These are phyloP conservation scores for Gliomastix tumulicola DNA, from an alignment of 2,329 filamentous ascomycete species.

Conservation along the genomic window DNA sequence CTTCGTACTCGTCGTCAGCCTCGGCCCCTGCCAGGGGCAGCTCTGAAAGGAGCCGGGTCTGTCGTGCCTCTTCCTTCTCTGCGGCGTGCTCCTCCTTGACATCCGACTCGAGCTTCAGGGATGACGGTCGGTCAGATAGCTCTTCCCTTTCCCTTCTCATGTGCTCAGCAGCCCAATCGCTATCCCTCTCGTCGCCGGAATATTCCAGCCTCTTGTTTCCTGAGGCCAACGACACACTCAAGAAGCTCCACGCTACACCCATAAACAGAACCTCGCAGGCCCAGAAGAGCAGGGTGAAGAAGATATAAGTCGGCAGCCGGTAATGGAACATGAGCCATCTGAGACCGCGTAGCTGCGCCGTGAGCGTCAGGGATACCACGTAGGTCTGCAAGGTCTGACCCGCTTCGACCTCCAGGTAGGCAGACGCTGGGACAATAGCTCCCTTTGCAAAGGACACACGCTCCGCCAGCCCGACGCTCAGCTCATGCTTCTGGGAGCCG, in stretches of 20 bases:
- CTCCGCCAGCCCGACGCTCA: constrained; percentile 70
- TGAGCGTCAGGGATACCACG: constrained; percentile 57
- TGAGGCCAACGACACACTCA: constrained; percentile 21
- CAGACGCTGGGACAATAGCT: constrained; percentile 32
- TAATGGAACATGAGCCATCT: constrained; percentile 85
- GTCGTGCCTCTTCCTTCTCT: constrained; percentile 12
- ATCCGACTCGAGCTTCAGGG: constrained; percentile 30
- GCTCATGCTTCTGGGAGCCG: constrained; percentile 51
- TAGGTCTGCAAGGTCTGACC: constrained; percentile 72
- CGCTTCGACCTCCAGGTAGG: constrained; percentile 61
- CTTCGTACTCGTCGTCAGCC: constrained; percentile 37
- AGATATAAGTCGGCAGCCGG: constrained; percentile 59
- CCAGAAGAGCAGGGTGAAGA: constrained; percentile 73
- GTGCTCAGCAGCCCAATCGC: constrained; percentile 10
- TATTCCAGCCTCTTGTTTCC: constrained; percentile 4
- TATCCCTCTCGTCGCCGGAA: constrained; percentile 6
- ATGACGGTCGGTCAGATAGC: constrained; percentile 29
- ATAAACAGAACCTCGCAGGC: constrained; percentile 62
- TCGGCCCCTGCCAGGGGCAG: constrained; percentile 27
- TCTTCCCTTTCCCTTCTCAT: constrained; percentile 18
- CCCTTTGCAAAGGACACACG: constrained; percentile 51
- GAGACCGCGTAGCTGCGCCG: constrained; percentile 69
- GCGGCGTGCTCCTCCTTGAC: constrained; percentile 24
- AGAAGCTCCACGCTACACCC: constrained; percentile 57
- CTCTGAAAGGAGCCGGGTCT: constrained; percentile 22